phyloP scores from a whole-genome alignment of 345 rosid species.

The Citrus sp. region DNA sequence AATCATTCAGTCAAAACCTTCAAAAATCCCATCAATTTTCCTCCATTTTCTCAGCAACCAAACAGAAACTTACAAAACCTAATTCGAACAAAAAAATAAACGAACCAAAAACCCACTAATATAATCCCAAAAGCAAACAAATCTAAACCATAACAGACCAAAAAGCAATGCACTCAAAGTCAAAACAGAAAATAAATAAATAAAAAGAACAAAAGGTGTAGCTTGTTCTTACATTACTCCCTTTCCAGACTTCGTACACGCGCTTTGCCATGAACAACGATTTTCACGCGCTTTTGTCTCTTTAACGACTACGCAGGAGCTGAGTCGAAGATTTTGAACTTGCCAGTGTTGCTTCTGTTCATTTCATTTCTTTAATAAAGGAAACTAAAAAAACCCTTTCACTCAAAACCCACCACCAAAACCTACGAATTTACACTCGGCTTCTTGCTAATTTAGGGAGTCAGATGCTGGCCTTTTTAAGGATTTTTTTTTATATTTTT shows the following conservation, averaged over 20 bases:
- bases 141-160: conserved; percentile 12
- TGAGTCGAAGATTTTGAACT: conserved; percentile 35
- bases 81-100: conserved; percentile 14
- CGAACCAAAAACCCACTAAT: conserved; percentile 21
- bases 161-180: conserved; percentile 12
- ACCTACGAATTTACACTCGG: conserved; percentile 8
- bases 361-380: conserved; percentile 19
- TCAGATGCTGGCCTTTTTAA: background rate
- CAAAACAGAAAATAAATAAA: conserved; percentile 11
- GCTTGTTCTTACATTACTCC: conserved; percentile 69
- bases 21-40: background rate
- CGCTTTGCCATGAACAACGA: conserved; percentile 63
- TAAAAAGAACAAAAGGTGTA: background rate
- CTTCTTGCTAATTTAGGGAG: background rate
- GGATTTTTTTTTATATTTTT: background rate
- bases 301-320: conserved; percentile 33
- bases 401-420: background rate
- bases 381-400: background rate
- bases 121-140: conserved; percentile 11
- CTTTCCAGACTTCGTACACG: conserved; percentile 86
- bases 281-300: conserved; percentile 12
- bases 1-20: background rate
- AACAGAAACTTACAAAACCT: conserved; percentile 9
- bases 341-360: conserved; percentile 13
- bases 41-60: conserved; percentile 13